Evolutionary conservation across 352 stramenopile genomes (phyloP), one percentile per base, ranked within the genome.

Genomic region (Chrysophaeum taylorii): DNA sequence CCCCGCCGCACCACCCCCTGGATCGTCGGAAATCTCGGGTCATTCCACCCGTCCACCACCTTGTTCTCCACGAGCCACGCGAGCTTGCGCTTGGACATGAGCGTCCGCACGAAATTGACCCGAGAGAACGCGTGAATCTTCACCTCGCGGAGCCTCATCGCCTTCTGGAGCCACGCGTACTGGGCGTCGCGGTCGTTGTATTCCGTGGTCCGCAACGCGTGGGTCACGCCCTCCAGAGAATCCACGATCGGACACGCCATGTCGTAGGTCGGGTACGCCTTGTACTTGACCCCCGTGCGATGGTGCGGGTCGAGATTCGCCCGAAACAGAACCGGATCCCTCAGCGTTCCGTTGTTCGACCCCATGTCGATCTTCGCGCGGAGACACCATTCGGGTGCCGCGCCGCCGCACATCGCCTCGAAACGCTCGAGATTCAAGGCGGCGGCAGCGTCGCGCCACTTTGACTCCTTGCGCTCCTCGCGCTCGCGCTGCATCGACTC

Each of bases 201-300:
- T 84, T 99, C 95, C 0, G 95, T 99, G 35, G 96, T 99, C 70
- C 96, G 89, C 66, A 99, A 80, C 0, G 95, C 94, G 81, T 99
- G 96, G 36, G 93, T 99, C 42, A 99, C 95, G 35, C 96, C 96
- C 78, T 99, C 96, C 14, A 98, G 81, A 12, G 87, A 95, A 84
- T 99, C 96, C 7, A 99, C 94, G 79, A 99, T 98, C 35, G 95
- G 95, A 80, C 95, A 99, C 7, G 95, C 94, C 57, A 99, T 84
- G 79, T 99, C 96, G 79, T 99, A 99, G 16, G 94, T 99, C 42
- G 96, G 96, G 78, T 99, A 99, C 37, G 94, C 95, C 73, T 96
- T 95, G 84, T 97, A 98, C 71, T 88, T 97, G 71, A 88, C 96
- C 38, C 94, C 94, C 52, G 83, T 88, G 12, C 85, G 81, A 70